Conservation (phyloP, 202 grass and related monocot genomes). For the Brachypodium distachyon region DNA sequence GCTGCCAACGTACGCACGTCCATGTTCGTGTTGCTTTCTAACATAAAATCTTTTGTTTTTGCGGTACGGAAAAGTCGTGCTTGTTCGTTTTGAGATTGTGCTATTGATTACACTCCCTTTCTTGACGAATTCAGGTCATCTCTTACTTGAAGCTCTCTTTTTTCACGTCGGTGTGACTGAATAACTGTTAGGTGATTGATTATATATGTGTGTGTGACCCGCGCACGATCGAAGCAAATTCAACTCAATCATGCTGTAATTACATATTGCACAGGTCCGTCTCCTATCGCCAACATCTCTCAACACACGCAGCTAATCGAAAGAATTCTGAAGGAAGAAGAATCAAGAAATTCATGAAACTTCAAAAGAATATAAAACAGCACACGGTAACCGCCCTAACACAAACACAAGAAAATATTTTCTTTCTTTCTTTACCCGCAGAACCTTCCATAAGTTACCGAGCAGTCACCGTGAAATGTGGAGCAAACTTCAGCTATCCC, state of each 20-base stretch:
- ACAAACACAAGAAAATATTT: constrained; percentile 2
- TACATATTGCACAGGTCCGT: constrained; percentile 12
- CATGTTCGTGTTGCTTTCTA: constrained; percentile 4
- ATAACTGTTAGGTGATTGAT: background rate
- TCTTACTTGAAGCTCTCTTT: no score
- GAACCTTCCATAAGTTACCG: constrained; percentile 30
- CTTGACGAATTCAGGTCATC: background rate
- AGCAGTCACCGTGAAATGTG: background rate
- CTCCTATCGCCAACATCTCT: constrained; percentile 16
- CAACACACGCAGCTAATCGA: constrained; percentile 9
- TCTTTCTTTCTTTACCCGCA: background rate
- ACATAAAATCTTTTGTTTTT: background rate
- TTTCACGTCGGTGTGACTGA: no score
- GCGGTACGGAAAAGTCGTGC: background rate
- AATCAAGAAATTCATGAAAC: constrained; percentile 19
- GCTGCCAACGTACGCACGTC: background rate
- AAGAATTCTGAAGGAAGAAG: constrained; percentile 17
- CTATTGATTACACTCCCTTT: background rate
- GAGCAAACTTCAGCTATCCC: background rate
- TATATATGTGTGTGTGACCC: background rate
- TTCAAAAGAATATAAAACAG: constrained; percentile 26
- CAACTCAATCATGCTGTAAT: constrained; percentile 16
- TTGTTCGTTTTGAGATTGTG: background rate
- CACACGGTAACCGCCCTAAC: constrained; percentile 14
- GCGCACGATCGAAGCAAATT: constrained; percentile 8